Percentiles rank a stretch among this genome's conserved stretches.
phyloP scores from a whole-genome alignment of 2,329 filamentous ascomycete species.

The Bipolaris zeicola region DNA sequence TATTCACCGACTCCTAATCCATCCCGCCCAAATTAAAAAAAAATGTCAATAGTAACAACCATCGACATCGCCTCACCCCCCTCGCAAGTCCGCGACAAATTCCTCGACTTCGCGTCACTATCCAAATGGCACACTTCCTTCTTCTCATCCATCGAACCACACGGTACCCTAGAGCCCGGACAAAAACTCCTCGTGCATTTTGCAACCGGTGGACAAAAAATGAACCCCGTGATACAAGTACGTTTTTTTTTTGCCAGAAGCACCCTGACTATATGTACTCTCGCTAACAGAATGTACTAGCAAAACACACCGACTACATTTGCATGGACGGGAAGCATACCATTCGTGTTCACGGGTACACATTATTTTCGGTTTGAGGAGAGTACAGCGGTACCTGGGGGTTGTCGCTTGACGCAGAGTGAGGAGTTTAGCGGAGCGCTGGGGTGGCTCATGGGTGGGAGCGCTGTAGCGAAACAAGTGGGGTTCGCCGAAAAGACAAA shows the following conservation, averaged over 20 bases:
- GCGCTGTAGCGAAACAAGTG: slow-evolving; percentile 13
- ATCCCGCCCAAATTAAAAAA: too few relatives aligned
- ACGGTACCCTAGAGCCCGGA: slow-evolving; percentile 13
- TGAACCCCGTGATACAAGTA: slow-evolving; percentile 15
- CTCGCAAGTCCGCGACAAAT: slow-evolving; percentile 18
- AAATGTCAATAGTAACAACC: slow-evolving; percentile 16
- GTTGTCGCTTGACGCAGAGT: slow-evolving; percentile 27
- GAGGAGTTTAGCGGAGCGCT: slow-evolving; percentile 26
- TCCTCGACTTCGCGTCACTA: slow-evolving; percentile 22
- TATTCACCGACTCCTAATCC: too few relatives aligned
- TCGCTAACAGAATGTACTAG: slow-evolving; percentile 1
- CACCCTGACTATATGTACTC: too few relatives aligned
- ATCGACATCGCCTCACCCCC: slow-evolving; percentile 28
- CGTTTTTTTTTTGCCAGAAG: background rate
- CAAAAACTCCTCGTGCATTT: slow-evolving; percentile 21
- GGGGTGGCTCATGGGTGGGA: slow-evolving; percentile 20
- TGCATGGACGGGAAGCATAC: slow-evolving; percentile 21
- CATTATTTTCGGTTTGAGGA: slow-evolving; percentile 25
- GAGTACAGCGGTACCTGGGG: slow-evolving; percentile 8
- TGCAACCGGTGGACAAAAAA: slow-evolving; percentile 7
- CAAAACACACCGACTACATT: slow-evolving; percentile 17
- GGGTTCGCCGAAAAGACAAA: slow-evolving; percentile 20
- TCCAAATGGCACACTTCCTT: slow-evolving; percentile 17
- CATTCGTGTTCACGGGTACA: slow-evolving; percentile 23
- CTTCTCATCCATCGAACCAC: slow-evolving; percentile 23